phyloP scores from a whole-genome alignment of 495 filamentous ascomycete genomes.

The Hypoxylon fuscum region DNA sequence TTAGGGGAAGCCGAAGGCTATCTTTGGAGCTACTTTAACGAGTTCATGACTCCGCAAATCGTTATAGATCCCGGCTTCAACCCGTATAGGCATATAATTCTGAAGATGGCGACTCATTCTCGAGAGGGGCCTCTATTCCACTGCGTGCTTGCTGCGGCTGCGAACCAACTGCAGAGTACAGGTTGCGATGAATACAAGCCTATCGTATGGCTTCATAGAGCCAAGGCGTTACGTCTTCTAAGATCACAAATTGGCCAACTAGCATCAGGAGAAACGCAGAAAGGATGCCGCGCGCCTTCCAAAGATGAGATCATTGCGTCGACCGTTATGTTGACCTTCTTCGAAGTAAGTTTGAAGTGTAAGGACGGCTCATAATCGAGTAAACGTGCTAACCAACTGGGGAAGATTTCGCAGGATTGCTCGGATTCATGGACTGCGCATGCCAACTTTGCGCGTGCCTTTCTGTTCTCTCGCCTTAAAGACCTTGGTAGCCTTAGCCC shows the following conservation, averaged over 20 bases:
- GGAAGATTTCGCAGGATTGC: conserved; percentile 32
- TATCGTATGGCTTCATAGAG: conserved; percentile 30
- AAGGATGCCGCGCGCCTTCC: neutral
- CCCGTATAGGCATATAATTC: conserved; percentile 27
- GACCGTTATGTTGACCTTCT: conserved; percentile 33
- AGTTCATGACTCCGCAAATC: conserved; percentile 22
- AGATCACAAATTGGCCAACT: conserved; percentile 15
- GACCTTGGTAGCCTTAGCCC: conserved; percentile 16
- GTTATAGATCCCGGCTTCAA: conserved; percentile 31
- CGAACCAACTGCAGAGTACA: conserved; percentile 30
- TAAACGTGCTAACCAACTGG: conserved; percentile 1
- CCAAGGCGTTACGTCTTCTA: conserved; percentile 27
- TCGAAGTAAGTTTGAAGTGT: conserved; percentile 20
- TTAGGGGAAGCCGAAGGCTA: conserved; percentile 24
- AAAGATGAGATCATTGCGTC: conserved; percentile 36
- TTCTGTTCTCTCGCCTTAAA: conserved; percentile 21
- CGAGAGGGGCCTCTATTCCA: conserved; percentile 30
- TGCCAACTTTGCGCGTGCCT: conserved; percentile 27
- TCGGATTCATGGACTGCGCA: conserved; percentile 34
- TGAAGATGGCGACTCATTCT: conserved; percentile 25
- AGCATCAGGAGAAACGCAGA: conserved; percentile 2
- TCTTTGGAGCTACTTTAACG: conserved; percentile 30
- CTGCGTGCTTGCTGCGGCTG: conserved; percentile 29
- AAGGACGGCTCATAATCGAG: neutral
- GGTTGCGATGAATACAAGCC: conserved; percentile 29